Evolutionary conservation across 371 early-diverging fungal genomes (phyloP).

Genomic region (Saksenaea oblongispora): DNA sequence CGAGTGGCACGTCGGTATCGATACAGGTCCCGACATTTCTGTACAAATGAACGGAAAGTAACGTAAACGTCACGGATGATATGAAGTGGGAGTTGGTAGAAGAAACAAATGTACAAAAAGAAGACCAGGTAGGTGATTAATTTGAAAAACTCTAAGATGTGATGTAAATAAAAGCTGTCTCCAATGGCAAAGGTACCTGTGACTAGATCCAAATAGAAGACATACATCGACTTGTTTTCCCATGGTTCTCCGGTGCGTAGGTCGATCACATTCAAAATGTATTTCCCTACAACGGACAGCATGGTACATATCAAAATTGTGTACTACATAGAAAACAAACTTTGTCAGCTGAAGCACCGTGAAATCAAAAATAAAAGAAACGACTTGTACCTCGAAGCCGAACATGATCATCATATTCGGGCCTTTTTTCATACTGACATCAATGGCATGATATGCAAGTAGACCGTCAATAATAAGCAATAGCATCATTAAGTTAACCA

Average conservation of each 20-base stretch:
- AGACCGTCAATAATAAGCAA: slow-evolving; percentile 69
- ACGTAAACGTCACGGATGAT: slow-evolving; percentile 95
- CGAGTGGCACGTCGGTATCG: slow-evolving; percentile 92
- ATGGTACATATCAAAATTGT: slow-evolving; percentile 79
- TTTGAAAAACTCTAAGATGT: slow-evolving; percentile 80
- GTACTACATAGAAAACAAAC: slow-evolving; percentile 57
- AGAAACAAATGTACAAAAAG: slow-evolving; percentile 80
- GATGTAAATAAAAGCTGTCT: neutral
- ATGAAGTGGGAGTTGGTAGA: slow-evolving; percentile 89
- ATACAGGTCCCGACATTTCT: slow-evolving; percentile 83
- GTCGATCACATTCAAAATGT: slow-evolving; percentile 85
- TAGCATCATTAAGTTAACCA: slow-evolving; percentile 64
- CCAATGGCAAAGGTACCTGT: slow-evolving; percentile 54
- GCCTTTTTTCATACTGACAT: slow-evolving; percentile 61
- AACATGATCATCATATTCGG: slow-evolving; percentile 94
- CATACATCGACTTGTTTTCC: slow-evolving; percentile 91
- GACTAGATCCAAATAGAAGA: slow-evolving; percentile 86
- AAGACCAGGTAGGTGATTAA: slow-evolving; percentile 84
- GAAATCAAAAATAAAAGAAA: neutral
- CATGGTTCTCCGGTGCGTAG: slow-evolving; percentile 81
- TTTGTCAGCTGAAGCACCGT: neutral
- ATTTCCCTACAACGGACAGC: slow-evolving; percentile 76
- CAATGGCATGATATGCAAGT: slow-evolving; percentile 70
- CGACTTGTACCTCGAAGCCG: slow-evolving; percentile 85
- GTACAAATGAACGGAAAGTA: slow-evolving; percentile 86